Conservation (phyloP, 768 basidiomycete genomes). For the Termitomyces sp. region DNA sequence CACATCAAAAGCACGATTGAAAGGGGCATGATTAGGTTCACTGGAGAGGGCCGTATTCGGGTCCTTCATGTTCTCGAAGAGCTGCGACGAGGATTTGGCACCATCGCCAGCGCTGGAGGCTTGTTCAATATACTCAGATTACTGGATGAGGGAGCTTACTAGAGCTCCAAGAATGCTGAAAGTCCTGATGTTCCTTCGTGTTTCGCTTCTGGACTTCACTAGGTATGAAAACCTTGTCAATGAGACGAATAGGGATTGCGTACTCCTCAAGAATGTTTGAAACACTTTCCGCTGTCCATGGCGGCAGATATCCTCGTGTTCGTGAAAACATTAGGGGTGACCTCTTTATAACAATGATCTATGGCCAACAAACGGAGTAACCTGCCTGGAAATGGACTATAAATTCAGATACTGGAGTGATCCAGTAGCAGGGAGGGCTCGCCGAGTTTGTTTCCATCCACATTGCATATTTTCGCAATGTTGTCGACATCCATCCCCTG, state of each 20-base stretch:
- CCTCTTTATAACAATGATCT: constrained; percentile 31
- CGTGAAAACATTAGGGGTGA: constrained; percentile 27
- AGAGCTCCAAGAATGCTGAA: constrained; percentile 19
- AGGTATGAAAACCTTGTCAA: neutral
- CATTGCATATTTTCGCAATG: constrained; percentile 24
- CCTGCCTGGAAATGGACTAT: neutral
- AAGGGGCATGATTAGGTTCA: constrained; percentile 14
- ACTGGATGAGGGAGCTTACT: constrained; percentile 9
- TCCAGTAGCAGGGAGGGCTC: neutral
- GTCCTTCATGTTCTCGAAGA: constrained; percentile 21
- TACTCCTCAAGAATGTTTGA: constrained; percentile 19
- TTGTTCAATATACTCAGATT: neutral
- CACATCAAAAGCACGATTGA: neutral
- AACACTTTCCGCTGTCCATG: constrained; percentile 24
- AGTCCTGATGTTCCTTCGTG: constrained; percentile 23
- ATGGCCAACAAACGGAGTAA: constrained; percentile 27
- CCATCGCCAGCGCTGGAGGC: constrained; percentile 15
- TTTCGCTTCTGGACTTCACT: constrained; percentile 20
- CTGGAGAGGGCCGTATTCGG: constrained; percentile 13
- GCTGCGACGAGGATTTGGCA: constrained; percentile 19
- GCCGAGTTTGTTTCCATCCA: constrained; percentile 30
- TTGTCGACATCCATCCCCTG: constrained; percentile 32
- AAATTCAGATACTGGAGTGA: neutral
- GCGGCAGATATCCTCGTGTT: constrained; percentile 28
- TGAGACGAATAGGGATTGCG: neutral